These are phyloP conservation scores for Aspergillus candidus DNA, from an alignment of 2,329 filamentous ascomycete genomes.

Conservation along the genomic window DNA sequence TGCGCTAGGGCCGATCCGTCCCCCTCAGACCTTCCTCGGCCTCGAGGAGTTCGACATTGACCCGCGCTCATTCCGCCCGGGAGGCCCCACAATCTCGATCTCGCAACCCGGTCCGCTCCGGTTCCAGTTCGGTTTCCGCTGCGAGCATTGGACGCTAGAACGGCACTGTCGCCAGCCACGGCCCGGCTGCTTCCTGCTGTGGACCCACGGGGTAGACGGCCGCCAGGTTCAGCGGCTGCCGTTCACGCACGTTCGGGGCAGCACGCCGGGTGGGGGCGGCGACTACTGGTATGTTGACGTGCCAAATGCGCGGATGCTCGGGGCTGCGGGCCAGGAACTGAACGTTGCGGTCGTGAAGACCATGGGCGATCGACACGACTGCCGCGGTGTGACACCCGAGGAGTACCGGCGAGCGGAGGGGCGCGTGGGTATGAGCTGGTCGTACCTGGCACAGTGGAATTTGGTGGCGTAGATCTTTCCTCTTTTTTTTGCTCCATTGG, in stretches of 20 bases:
- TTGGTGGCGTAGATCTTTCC: slow-evolving; percentile 30
- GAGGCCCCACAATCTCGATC: slow-evolving; percentile 55
- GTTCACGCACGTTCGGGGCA: slow-evolving; percentile 49
- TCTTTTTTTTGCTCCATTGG: neutral
- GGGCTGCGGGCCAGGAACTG: slow-evolving; percentile 62
- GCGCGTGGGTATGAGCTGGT: slow-evolving; percentile 45
- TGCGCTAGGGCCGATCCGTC: slow-evolving; percentile 41
- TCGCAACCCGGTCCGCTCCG: slow-evolving; percentile 54
- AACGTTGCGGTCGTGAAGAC: slow-evolving; percentile 57
- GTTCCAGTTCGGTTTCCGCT: slow-evolving; percentile 75
- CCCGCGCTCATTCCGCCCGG: slow-evolving; percentile 57
- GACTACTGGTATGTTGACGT: slow-evolving; percentile 80
- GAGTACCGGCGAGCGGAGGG: slow-evolving; percentile 46
- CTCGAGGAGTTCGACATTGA: slow-evolving; percentile 47
- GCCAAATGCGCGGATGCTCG: slow-evolving; percentile 54
- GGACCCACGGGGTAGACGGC: slow-evolving; percentile 61
- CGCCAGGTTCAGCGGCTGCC: slow-evolving; percentile 62
- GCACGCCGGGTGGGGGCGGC: slow-evolving; percentile 55
- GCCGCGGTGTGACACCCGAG: slow-evolving; percentile 46
- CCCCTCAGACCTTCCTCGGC: slow-evolving; percentile 40
- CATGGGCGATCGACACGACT: slow-evolving; percentile 46
- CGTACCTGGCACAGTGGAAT: slow-evolving; percentile 50
- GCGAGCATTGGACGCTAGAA: slow-evolving; percentile 75
- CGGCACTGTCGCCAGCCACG: slow-evolving; percentile 54
- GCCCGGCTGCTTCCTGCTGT: slow-evolving; percentile 60